Conservation (phyloP, 345 rosid species). For the Chamaenerion angustifolium region DNA sequence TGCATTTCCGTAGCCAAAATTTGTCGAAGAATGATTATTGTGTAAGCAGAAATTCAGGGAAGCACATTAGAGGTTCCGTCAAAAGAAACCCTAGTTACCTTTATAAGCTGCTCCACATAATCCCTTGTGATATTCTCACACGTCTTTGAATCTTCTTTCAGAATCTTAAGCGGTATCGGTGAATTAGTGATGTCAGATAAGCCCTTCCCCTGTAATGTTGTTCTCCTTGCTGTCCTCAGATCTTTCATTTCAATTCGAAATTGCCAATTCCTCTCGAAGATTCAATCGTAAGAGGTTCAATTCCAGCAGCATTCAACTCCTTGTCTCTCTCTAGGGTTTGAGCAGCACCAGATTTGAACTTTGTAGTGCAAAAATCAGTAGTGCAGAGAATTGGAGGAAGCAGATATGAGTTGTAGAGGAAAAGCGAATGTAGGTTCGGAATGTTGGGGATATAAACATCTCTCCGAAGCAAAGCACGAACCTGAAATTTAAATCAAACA, state of each 20-base stretch:
- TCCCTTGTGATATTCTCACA: slow-evolving; percentile 12
- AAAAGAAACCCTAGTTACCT: slow-evolving; percentile 23
- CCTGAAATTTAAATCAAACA: slow-evolving; percentile 12
- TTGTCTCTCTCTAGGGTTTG: too few species aligned
- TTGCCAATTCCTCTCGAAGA: neutral
- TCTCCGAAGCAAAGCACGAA: slow-evolving; percentile 5
- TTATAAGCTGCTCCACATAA: slow-evolving; percentile 30
- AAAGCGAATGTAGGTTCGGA: too few species aligned
- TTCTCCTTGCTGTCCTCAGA: slow-evolving; percentile 5
- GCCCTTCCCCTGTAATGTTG: slow-evolving; percentile 7
- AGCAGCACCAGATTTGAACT: neutral
- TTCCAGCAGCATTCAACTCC: too few species aligned
- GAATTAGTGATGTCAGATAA: slow-evolving; percentile 9
- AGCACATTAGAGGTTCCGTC: too few species aligned
- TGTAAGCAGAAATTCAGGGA: too few species aligned
- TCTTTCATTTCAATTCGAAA: neutral
- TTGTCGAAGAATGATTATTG: too few species aligned
- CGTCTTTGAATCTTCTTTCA: slow-evolving; percentile 12
- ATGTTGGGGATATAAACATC: too few species aligned
- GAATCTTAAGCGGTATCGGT: neutral
- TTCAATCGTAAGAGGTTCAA: neutral
- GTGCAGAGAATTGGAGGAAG: neutral
- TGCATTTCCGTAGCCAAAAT: too few species aligned
- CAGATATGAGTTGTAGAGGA: neutral
- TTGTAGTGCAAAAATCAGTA: neutral